These are phyloP conservation scores for Peronospora farinosa DNA, from an alignment of 352 stramenopile genomes.

Conservation along the genomic window DNA sequence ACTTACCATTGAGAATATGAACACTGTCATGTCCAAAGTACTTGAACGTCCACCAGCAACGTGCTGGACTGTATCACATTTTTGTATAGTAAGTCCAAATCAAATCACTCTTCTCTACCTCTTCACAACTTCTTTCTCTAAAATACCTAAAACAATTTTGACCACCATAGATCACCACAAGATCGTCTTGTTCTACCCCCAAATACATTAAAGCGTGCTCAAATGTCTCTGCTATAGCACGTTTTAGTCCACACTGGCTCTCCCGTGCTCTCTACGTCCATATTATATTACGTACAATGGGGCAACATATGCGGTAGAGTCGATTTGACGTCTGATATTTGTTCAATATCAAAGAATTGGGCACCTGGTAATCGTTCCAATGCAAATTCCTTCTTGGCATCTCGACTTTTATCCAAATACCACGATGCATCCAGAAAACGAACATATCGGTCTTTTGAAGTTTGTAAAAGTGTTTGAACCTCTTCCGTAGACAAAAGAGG, in stretches of 20 bases:
- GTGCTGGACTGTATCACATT: constrained; percentile 37
- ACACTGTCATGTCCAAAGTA: constrained; percentile 85
- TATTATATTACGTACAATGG: constrained; percentile 17
- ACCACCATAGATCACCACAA: constrained; percentile 76
- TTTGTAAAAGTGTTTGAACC: constrained; percentile 30
- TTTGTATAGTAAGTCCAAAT: no score
- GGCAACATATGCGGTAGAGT: constrained; percentile 86
- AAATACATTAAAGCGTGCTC: constrained; percentile 55
- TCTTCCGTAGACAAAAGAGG: constrained; percentile 57
- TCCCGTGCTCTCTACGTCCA: background rate
- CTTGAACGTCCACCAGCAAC: constrained; percentile 88
- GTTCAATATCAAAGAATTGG: constrained; percentile 90
- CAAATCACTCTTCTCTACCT: background rate
- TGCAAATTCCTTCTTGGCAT: constrained; percentile 52
- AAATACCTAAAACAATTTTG: constrained; percentile 76
- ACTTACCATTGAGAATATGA: constrained; percentile 79
- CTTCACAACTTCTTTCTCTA: background rate
- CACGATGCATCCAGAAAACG: constrained; percentile 75
- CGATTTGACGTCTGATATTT: constrained; percentile 61
- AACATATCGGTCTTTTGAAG: constrained; percentile 25
- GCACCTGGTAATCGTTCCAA: constrained; percentile 68
- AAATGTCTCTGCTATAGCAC: constrained; percentile 45
- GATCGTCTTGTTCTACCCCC: constrained; percentile 64
- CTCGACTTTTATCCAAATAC: constrained; percentile 75
- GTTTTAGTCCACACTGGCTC: background rate